Conservation (phyloP, 2,329 filamentous ascomycete genomes). For the Alternaria gansuensis region DNA sequence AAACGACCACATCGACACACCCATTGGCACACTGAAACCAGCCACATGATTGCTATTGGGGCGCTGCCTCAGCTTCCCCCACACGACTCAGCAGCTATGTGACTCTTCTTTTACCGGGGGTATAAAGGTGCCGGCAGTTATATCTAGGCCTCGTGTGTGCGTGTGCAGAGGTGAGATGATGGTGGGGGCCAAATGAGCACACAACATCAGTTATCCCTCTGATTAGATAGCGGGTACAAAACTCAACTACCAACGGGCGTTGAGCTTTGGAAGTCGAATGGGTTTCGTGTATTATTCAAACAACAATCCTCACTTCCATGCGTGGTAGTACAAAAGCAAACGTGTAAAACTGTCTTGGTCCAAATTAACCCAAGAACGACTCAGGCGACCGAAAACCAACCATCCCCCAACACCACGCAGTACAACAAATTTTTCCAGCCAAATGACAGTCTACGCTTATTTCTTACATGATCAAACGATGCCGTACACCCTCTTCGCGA, state of each 20-base stretch:
- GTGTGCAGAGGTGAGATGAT: not conserved
- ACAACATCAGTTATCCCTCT: not conserved
- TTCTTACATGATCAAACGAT: constrained; percentile 37
- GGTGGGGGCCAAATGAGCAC: not conserved
- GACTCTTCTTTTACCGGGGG: constrained; percentile 18
- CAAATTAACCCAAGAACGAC: not conserved
- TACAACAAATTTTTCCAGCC: constrained; percentile 6
- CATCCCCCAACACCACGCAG: constrained; percentile 10
- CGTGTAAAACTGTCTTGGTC: constrained; percentile 5
- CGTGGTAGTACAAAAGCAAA: constrained; percentile 1
- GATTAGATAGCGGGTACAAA: not conserved
- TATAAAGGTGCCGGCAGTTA: constrained; percentile 8
- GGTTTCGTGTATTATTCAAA: not conserved
- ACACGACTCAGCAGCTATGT: not conserved
- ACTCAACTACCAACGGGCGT: not conserved
- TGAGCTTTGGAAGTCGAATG: not conserved
- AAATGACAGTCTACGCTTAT: constrained; percentile 4
- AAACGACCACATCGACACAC: not conserved
- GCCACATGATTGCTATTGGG: not conserved
- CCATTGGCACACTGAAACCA: not conserved
- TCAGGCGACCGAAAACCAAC: not conserved
- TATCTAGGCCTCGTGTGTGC: constrained; percentile 5
- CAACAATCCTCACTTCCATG: not conserved
- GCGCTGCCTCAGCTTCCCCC: constrained; percentile 2
- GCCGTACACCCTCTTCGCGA: constrained; percentile 73